These are phyloP conservation scores for Ottelia alismoides DNA, from an alignment of 106 monocot genomes.

Conservation along the genomic window DNA sequence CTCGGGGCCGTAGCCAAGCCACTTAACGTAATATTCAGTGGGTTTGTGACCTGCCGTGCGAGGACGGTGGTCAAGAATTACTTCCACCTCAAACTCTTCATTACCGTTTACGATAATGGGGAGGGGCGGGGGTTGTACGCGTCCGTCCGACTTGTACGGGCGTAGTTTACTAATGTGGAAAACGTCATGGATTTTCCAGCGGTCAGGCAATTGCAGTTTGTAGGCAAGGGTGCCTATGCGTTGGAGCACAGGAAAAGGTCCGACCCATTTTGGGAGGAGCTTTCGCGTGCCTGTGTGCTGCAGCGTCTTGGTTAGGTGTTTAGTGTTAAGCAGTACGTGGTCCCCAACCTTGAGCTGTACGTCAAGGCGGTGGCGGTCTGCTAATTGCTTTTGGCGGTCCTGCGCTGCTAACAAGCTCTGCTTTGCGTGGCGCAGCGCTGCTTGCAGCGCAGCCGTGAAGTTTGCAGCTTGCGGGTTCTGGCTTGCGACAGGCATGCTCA, in stretches of 20 bases:
- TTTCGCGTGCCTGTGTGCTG: background rate
- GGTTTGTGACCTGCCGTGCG: no score
- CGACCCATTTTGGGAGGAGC: background rate
- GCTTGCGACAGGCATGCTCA: background rate
- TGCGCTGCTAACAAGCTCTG: background rate
- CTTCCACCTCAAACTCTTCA: no score
- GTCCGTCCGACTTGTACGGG: background rate
- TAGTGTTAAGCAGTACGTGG: background rate
- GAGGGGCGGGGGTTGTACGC: no score
- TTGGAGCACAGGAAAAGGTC: background rate
- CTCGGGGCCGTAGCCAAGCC: no score
- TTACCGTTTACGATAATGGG: no score
- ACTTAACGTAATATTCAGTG: no score
- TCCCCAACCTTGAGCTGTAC: background rate
- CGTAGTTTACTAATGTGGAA: background rate
- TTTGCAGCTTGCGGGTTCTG: background rate
- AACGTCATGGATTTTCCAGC: background rate
- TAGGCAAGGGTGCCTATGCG: background rate
- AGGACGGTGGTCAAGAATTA: no score
- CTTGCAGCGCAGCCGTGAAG: background rate
- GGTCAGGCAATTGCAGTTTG: background rate
- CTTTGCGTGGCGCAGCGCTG: background rate
- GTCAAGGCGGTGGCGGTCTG: background rate
- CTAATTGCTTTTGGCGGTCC: background rate
- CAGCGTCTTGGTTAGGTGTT: background rate